Evolutionary conservation across 2,329 filamentous ascomycete species (phyloP), one percentile per base, ranked within the genome.

Genomic region (Hypoxylon sp.): DNA sequence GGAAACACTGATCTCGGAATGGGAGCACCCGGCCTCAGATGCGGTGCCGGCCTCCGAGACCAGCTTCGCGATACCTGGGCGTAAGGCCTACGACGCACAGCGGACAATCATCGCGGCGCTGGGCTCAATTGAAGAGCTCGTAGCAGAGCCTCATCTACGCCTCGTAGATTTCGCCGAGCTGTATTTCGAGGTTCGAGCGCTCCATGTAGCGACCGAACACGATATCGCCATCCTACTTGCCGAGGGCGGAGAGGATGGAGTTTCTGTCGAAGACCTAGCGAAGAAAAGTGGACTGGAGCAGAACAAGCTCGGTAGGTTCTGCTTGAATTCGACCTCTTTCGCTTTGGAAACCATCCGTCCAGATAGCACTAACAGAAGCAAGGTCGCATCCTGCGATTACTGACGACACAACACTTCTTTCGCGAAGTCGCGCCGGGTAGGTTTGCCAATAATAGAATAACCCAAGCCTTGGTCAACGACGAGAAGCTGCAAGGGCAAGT

Each of bases 391-490:
- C 52, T 72, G 39, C 67, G 70, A 16, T 46, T 30, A 11, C 37
- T 72, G 5, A 51, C 64, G 1, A 63, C 69, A 4, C 62, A 71
- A 19, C 69, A 71, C 51, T 60, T 72, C 27, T 72, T 71, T 46
- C 70, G 65, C 8, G 67, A 71, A 48, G 63, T 70, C 11, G 54
- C 57, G 12, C 60, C 54, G 29, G 61, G 54, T 9, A 45, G 46
- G 19, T 72, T 70, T 51, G 67, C 70, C 8, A 72, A 72, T 45
- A 72, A 72, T n/a, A 65, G 60, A n/a, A 70, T 70, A 30, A 56
- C 69, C 12, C 57, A 62, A 37, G 67, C 67, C 23, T 32, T 71
- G 12, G 67, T 56, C 29, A 21, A 65, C 11, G 65, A 72, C 37
- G 60, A 71, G 50, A 58, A 21, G n/a, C 45, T 72, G 4, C 67